Base-by-base conservation (phyloP, 73 alveolate species). In the Stentor roeselii region DNA sequence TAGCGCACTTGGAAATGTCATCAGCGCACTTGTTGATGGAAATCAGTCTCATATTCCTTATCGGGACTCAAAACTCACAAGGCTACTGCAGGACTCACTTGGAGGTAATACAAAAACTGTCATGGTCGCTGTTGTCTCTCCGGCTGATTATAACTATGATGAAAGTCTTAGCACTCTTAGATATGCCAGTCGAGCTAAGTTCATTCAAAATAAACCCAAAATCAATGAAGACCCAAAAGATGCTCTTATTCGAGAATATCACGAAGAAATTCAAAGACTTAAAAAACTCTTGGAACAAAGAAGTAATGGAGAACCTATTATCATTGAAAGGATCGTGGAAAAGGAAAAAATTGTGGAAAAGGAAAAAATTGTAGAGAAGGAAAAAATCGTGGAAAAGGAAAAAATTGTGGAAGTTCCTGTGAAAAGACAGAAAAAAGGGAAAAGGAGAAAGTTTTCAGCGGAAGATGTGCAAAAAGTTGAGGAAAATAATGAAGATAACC, bases 91-190 rank as follows among this genome's bases (percentile, higher is more conserved):
- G 3, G 99, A 97, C 87, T 95, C 99, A 3, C 89, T 97, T 21
- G 99, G 99, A 75, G 99, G 99, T 3, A 97, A 97, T 84, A 97
- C 99, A 21, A 97, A 97, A 87, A 97, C 99, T 0, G 96, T 96
- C 38, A 97, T 97, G 99, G 93, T 97, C 75, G 98, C 99, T 3
- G 98, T 97, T 61, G 78, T 94, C 38, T 94, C 99, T 36, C 99
- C 99, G 32, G 96, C 99, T 3, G 95, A 92, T 86, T 94, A 89
- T 86, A 96, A 96, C 78, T 97, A 97, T 89, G 99, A 97, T 59
- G 99, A 97, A 92, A 95, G 99, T 38, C 93, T 95, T 3, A 90
- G 96, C 35, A 97, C 99, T 67, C 87, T 97, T 76, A 91, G 99
- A 76, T 97, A 97, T 91, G 99, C 99, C 3, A 87, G 97, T 42